These are phyloP conservation scores for Fusarium sp. DNA, from an alignment of 2,329 filamentous ascomycete species.

Conservation along the genomic window DNA sequence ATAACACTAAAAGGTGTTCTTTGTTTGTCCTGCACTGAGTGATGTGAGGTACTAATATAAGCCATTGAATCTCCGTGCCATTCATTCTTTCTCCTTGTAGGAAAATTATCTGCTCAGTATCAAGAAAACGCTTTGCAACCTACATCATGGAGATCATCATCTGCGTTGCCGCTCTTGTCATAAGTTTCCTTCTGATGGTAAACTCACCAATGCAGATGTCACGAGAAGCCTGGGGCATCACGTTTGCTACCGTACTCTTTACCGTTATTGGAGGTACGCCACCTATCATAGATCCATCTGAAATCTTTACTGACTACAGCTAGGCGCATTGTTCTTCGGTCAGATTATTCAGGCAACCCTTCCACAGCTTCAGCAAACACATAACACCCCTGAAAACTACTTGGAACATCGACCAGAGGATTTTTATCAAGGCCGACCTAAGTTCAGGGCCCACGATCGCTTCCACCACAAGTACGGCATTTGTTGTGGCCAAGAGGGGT, in stretches of 20 bases:
- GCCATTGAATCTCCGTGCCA: not conserved
- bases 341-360: not conserved
- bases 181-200: not conserved
- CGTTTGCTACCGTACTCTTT: not conserved
- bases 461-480: conserved; percentile 7
- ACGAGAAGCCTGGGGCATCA: not conserved
- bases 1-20: not conserved
- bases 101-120: not conserved
- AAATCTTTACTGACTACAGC: not conserved
- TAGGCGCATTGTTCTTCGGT: conserved; percentile 5
- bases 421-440: not conserved
- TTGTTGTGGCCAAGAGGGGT: not conserved
- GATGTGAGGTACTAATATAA: not conserved
- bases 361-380: not conserved
- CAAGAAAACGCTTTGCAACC: not conserved
- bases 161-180: not conserved
- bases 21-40: not conserved
- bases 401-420: not conserved
- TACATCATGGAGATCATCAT: not conserved
- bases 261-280: not conserved
- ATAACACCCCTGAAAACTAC: fast-evolving
- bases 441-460: not conserved
- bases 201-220: not conserved
- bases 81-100: not conserved
- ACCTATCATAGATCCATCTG: not conserved